A percentile compares a stretch with the other conserved stretches of the same genome.
Evolutionary conservation across 1,284 basidiomycete genomes (phyloP).

Genomic region (Trichosporon sp.): DNA sequence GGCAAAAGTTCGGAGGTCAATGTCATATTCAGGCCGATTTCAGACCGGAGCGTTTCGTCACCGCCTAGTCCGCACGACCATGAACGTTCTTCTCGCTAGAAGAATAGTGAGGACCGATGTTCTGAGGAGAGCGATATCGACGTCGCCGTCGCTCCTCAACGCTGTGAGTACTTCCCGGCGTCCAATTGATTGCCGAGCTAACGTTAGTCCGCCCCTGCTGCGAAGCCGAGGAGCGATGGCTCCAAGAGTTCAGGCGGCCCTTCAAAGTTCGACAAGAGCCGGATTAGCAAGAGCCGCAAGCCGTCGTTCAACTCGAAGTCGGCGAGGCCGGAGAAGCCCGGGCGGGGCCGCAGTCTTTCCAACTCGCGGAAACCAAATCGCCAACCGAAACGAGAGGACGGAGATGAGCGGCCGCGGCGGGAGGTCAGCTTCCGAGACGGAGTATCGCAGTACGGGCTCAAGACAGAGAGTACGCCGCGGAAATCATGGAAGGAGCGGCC

Average conservation of each 20-base stretch:
- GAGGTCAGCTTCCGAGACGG: background rate
- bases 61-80: constrained; percentile 4
- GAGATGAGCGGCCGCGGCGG: background rate
- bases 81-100: constrained; percentile 15
- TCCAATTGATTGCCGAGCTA: background rate
- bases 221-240: background rate
- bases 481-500: background rate
- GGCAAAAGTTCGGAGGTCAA: constrained; percentile 5
- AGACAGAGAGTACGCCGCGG: background rate
- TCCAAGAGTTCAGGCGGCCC: background rate
- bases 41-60: background rate
- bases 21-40: background rate
- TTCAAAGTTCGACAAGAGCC: background rate
- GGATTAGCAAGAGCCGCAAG: background rate
- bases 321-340: background rate
- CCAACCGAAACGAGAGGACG: background rate
- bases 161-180: background rate
- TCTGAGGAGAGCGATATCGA: background rate
- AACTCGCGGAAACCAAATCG: background rate
- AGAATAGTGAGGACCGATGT: background rate
- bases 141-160: background rate
- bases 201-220: background rate
- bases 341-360: background rate
- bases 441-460: background rate
- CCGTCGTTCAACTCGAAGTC: background rate